phyloP scores from a whole-genome alignment of 371 early-diverging fungal genomes.

The Mucor lusitanicus region DNA sequence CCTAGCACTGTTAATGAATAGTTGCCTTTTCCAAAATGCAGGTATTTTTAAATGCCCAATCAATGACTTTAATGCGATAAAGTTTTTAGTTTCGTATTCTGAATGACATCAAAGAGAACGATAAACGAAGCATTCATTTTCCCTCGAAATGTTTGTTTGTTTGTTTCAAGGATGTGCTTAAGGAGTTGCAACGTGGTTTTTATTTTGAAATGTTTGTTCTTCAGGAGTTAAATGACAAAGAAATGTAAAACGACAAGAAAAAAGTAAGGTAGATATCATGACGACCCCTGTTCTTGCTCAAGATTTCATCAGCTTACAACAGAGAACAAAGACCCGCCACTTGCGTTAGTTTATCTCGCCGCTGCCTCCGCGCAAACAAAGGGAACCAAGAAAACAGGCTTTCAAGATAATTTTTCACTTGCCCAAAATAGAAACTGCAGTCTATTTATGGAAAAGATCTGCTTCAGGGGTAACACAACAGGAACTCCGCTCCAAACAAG shows the following conservation, averaged over 20 bases:
- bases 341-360: neutral
- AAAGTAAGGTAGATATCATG: neutral
- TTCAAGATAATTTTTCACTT: neutral
- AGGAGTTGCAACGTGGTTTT: neutral
- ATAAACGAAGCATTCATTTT: neutral
- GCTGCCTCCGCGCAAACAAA: neutral
- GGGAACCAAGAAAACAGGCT: neutral
- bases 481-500: neutral
- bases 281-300: neutral
- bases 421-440: neutral
- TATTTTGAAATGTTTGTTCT: neutral
- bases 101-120: neutral
- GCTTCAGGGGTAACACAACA: slow-evolving; percentile 1
- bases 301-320: neutral
- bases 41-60: neutral
- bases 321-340: neutral
- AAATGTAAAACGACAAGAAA: neutral
- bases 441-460: slow-evolving; percentile 19
- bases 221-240: neutral
- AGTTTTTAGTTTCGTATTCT: neutral
- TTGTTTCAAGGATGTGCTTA: neutral
- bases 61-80: neutral
- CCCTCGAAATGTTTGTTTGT: neutral
- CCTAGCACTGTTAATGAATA: neutral
- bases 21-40: neutral